Conservation (phyloP, 2,329 filamentous ascomycete genomes). For the Capronia americana region DNA sequence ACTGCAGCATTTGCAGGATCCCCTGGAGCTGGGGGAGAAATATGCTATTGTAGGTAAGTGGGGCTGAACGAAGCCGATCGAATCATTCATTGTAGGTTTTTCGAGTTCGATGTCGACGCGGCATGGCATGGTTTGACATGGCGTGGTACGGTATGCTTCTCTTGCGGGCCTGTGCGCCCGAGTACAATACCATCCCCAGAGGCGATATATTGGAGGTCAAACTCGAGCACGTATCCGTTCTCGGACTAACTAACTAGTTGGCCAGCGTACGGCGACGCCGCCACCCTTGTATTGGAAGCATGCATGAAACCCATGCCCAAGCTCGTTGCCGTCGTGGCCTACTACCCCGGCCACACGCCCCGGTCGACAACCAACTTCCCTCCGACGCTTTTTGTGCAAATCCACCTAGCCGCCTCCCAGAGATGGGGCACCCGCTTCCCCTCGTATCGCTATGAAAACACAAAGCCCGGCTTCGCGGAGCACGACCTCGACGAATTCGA, state of each 20-base stretch:
- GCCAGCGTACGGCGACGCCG: conserved; percentile 67
- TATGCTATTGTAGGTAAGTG: conserved; percentile 67
- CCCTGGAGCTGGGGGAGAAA: conserved; percentile 63
- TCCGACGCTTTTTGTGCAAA: conserved; percentile 55
- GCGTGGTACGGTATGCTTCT: background rate
- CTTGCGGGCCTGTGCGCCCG: background rate
- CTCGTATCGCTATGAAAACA: conserved; percentile 62
- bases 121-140: background rate
- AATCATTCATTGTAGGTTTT: conserved; percentile 6
- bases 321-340: conserved; percentile 66
- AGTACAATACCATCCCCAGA: background rate
- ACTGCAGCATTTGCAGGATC: conserved; percentile 60
- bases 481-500: conserved; percentile 72
- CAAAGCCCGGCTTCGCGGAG: conserved; percentile 72
- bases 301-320: conserved; percentile 63
- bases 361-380: conserved; percentile 50
- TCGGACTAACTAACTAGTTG: conserved; percentile 1
- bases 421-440: conserved; percentile 40
- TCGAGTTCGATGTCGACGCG: background rate
- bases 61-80: background rate
- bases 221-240: background rate
- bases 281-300: conserved; percentile 64
- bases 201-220: background rate
- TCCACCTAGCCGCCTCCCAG: conserved; percentile 62
- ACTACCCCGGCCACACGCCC: conserved; percentile 67